These are phyloP conservation scores for Pythium brassicae DNA, from an alignment of 352 stramenopile species.

Conservation along the genomic window DNA sequence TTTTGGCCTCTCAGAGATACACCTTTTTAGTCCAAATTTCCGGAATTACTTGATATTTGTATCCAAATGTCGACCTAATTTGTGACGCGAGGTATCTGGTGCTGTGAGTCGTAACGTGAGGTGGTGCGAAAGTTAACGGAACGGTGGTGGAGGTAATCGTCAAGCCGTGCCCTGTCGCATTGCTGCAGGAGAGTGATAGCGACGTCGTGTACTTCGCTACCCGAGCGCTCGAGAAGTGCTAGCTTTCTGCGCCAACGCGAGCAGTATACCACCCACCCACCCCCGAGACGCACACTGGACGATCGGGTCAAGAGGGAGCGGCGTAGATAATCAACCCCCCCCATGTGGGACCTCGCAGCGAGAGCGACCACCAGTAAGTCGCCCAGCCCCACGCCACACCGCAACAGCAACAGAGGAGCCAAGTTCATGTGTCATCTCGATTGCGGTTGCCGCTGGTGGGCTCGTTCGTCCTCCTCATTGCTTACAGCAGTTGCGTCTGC, in stretches of 20 bases:
- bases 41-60: too few relatives aligned
- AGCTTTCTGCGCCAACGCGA: constrained; percentile 11
- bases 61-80: too few relatives aligned
- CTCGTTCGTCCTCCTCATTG: too few relatives aligned
- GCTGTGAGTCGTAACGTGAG: too few relatives aligned
- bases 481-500: too few relatives aligned
- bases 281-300: neutral
- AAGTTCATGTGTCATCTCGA: neutral
- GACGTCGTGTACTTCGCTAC: constrained; percentile 94
- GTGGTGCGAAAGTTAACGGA: too few relatives aligned
- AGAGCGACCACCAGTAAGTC: neutral
- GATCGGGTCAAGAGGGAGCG: neutral
- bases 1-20: too few relatives aligned
- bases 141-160: constrained; percentile 36
- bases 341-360: neutral
- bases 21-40: too few relatives aligned
- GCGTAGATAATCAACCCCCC: neutral
- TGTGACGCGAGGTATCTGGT: too few relatives aligned
- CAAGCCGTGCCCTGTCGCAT: constrained; percentile 75
- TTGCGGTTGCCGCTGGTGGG: too few relatives aligned
- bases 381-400: neutral
- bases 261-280: neutral
- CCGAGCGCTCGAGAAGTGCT: constrained; percentile 62
- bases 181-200: constrained; percentile 89
- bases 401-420: constrained; percentile 1